Conservation (phyloP, 768 basidiomycete genomes). For the Daedaleopsis nitida region DNA sequence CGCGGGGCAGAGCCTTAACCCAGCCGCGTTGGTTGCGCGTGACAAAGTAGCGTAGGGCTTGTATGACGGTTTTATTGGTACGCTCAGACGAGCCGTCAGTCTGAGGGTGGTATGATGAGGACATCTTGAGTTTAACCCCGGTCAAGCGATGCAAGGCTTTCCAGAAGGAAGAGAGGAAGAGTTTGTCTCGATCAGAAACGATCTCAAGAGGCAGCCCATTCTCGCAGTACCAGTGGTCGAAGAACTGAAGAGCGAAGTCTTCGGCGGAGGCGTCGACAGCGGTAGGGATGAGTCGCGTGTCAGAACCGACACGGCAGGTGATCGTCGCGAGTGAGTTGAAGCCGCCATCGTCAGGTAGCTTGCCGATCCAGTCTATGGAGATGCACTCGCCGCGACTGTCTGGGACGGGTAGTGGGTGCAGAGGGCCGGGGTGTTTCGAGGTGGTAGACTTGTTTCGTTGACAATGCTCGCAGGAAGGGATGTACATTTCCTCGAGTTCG, state of each 20-base stretch:
- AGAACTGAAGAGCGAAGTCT: slow-evolving; percentile 27
- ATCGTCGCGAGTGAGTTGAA: slow-evolving; percentile 30
- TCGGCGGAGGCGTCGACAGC: slow-evolving; percentile 16
- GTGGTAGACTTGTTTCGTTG: slow-evolving; percentile 37
- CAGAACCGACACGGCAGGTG: slow-evolving; percentile 24
- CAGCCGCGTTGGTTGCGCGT: slow-evolving; percentile 22
- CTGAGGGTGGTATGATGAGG: slow-evolving; percentile 39
- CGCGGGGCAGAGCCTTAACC: slow-evolving; percentile 16
- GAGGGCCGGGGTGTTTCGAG: no score
- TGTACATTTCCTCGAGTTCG: slow-evolving; percentile 32
- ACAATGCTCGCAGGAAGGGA: slow-evolving; percentile 31
- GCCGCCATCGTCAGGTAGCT: slow-evolving; percentile 29
- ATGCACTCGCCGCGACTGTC: slow-evolving; percentile 25
- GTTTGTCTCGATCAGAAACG: no score
- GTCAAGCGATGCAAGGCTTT: slow-evolving; percentile 26
- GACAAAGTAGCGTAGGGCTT: slow-evolving; percentile 26
- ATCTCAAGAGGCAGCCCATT: slow-evolving; percentile 30
- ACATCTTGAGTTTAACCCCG: slow-evolving; percentile 34
- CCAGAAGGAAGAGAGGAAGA: slow-evolving; percentile 41
- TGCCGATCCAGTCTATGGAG: slow-evolving; percentile 35
- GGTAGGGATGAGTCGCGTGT: slow-evolving; percentile 17
- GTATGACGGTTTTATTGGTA: slow-evolving; percentile 29
- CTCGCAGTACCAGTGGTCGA: slow-evolving; percentile 33
- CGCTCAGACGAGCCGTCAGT: slow-evolving; percentile 39
- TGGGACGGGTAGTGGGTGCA: slow-evolving; percentile 26